Evolutionary conservation across 106 monocot species (phyloP), one percentile per base, ranked within the genome.

Genomic region (Agapanthus africanus): DNA sequence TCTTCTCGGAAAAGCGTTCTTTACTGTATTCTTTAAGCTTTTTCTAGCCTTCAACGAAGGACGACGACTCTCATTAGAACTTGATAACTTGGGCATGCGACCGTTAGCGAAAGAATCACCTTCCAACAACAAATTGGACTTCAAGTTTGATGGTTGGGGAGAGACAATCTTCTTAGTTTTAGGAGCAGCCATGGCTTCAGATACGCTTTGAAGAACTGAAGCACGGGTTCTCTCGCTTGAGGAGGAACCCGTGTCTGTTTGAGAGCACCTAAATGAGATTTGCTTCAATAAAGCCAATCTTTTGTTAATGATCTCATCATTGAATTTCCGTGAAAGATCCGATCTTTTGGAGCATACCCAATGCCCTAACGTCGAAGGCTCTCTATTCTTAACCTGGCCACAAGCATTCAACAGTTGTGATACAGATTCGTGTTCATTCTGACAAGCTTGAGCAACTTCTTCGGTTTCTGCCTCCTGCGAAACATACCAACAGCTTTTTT

Each of bases 331-430:
- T 85, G 59, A 52, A 26, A 82, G 59, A 70, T 71, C 74, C 16
- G 90, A 82, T 10, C 84, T 74, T 68, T 87, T 87, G 16, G 82
- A 82, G 70, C 86, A 74, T 50, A 68, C 79, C 90, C 86, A 91
- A n/a, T 77, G 70, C 36, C 73, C 67, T 54, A 80, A 41, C 73
- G 56, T 66, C 36, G 70, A 56, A 35, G 77, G 42, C 22, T 37
- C 70, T 27, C 32, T 54, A 23, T 57, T 41, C 19, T 65, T 38
- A 19, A 54, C 76, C 21, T 67, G 44, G 49, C 63, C 10, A 14
- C 62, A 59, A 61, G 18, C 33, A 74, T 63, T 74, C 49, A 30
- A 59, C 38, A 42, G 30, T 28, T 36, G 16, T 19, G 64, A 21
- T 26, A 13, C 10, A 14, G 64, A 59, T 68, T 18, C 68, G 44